These are phyloP conservation scores for Arxiozyma telluris DNA, from an alignment of 1,139 yeast genomes.

Conservation along the genomic window DNA sequence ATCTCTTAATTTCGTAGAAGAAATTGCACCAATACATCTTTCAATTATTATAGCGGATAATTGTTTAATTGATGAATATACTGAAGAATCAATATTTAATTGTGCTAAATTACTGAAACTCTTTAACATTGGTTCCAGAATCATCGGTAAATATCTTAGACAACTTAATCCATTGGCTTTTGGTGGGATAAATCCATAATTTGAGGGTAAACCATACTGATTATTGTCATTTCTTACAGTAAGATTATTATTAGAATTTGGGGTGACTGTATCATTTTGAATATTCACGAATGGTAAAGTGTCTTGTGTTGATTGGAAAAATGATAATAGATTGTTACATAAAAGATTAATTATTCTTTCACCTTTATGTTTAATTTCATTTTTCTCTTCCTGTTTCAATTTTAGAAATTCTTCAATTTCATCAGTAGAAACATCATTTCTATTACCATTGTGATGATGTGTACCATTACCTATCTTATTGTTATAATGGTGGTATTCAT, in stretches of 20 bases:
- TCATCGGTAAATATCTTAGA: conserved; percentile 38
- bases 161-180: conserved; percentile 52
- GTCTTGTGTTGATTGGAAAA: conserved; percentile 34
- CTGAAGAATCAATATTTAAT: conserved; percentile 34
- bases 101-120: conserved; percentile 39
- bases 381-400: conserved; percentile 32
- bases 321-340: conserved; percentile 30
- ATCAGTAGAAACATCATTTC: conserved; percentile 8
- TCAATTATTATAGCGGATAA: conserved; percentile 34
- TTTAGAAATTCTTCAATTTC: conserved; percentile 21
- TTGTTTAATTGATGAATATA: conserved; percentile 33
- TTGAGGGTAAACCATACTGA: conserved; percentile 25
- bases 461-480: too few species aligned
- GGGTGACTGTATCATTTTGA: not conserved
- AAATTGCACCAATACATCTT: conserved; percentile 39
- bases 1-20: conserved; percentile 44
- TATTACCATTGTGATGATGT: not conserved
- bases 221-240: conserved; percentile 11
- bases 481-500: not conserved
- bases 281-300: conserved; percentile 12
- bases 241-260: not conserved
- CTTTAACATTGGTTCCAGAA: conserved; percentile 34
- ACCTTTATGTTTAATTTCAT: conserved; percentile 33
- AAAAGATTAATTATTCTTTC: conserved; percentile 31
- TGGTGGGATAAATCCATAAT: conserved; percentile 53